Conservation (phyloP, 768 basidiomycete genomes). For the Boletus subparvulus region DNA sequence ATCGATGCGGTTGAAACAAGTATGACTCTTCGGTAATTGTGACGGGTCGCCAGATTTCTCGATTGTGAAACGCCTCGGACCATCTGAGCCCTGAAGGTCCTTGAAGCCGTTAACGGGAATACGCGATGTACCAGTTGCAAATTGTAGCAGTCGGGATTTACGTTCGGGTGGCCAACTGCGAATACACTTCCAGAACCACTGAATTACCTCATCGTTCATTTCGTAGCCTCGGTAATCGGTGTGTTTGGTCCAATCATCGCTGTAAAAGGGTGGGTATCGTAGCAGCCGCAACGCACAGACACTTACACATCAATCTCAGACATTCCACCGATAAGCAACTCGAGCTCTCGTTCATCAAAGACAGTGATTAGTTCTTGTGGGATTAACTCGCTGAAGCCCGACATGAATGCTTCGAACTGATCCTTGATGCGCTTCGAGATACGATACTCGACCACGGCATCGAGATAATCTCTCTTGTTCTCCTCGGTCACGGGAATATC, state of each 20-base stretch:
- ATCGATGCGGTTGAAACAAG: slow-evolving; percentile 96
- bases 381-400: slow-evolving; percentile 99
- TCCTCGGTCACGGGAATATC: slow-evolving; percentile 90
- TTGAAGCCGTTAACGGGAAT: slow-evolving; percentile 99
- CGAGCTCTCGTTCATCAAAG: slow-evolving; percentile 97
- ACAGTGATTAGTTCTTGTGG: slow-evolving; percentile 98
- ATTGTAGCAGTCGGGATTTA: slow-evolving; percentile 94
- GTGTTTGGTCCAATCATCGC: slow-evolving; percentile 98
- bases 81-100: slow-evolving; percentile 96
- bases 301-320: slow-evolving; percentile 98
- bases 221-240: slow-evolving; percentile 98
- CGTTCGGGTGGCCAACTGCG: slow-evolving; percentile 97
- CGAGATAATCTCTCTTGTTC: slow-evolving; percentile 99
- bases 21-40: slow-evolving; percentile 94
- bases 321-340: slow-evolving; percentile 97
- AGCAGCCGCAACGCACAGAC: neutral
- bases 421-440: slow-evolving; percentile 97
- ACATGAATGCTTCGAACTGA: slow-evolving; percentile 99
- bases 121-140: slow-evolving; percentile 94
- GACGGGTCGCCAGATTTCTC: slow-evolving; percentile 98
- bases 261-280: slow-evolving; percentile 24
- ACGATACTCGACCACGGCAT: slow-evolving; percentile 92
- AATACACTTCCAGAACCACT: slow-evolving; percentile 99
- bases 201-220: slow-evolving; percentile 92
- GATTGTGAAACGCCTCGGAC: slow-evolving; percentile 95